Conservation (phyloP, 2,329 filamentous ascomycete genomes). For the Metarhizium anisopliae region DNA sequence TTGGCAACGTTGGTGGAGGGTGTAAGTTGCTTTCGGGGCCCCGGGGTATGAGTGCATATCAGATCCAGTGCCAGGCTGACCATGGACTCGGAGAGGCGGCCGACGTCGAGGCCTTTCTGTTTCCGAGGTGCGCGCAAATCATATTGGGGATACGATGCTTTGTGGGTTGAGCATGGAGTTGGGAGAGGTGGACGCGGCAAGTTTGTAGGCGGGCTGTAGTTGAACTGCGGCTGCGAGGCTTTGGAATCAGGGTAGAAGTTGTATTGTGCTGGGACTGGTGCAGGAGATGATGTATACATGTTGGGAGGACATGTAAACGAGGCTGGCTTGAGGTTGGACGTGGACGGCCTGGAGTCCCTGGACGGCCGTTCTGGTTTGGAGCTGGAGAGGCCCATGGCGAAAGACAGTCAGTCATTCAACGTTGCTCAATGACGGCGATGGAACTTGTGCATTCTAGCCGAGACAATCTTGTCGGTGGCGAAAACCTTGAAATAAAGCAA, state of each 20-base stretch:
- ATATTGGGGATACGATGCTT: background rate
- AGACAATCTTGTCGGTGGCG: background rate
- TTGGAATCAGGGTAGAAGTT: background rate
- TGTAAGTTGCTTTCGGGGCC: background rate
- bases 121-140: background rate
- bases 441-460: background rate
- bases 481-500: background rate
- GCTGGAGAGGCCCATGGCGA: conserved; percentile 21
- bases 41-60: conserved; percentile 17
- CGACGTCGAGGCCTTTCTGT: background rate
- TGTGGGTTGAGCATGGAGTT: background rate
- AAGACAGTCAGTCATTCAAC: background rate
- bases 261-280: background rate
- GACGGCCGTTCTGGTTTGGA: background rate
- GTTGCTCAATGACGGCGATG: background rate
- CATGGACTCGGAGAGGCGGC: conserved; percentile 20
- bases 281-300: conserved; percentile 9
- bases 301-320: conserved; percentile 12
- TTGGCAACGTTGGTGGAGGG: conserved; percentile 13
- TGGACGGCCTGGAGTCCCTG: background rate
- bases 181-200: background rate
- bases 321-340: background rate
- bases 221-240: background rate
- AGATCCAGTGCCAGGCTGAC: conserved; percentile 33
- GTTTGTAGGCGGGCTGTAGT: background rate